These are phyloP conservation scores for Blastomyces emzantsi DNA, from an alignment of 2,329 filamentous ascomycete genomes.

Conservation along the genomic window DNA sequence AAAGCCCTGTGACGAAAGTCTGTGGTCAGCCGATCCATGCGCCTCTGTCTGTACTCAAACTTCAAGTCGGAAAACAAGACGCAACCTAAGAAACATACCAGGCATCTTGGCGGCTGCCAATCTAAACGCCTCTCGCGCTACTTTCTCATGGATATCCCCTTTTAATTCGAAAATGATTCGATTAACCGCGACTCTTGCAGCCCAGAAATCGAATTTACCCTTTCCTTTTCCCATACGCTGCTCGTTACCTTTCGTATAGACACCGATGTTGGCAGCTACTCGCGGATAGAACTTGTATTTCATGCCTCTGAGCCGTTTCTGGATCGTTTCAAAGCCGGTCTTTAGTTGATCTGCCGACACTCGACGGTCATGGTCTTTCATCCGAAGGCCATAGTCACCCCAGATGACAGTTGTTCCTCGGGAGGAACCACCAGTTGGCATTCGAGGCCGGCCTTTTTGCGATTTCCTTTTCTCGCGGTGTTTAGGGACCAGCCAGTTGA, in stretches of 20 bases:
- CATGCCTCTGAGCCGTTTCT: constrained; percentile 75
- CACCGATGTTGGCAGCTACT: constrained; percentile 84
- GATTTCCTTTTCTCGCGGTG: constrained; percentile 78
- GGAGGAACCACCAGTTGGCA: constrained; percentile 79
- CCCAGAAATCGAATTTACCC: constrained; percentile 95
- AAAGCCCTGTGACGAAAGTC: constrained; percentile 39
- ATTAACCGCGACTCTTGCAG: constrained; percentile 77
- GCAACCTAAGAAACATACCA: constrained; percentile 45
- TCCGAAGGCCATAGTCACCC: constrained; percentile 91
- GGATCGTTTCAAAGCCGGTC: constrained; percentile 89
- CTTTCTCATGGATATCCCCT: constrained; percentile 86
- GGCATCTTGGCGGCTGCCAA: constrained; percentile 92
- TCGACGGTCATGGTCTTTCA: constrained; percentile 86
- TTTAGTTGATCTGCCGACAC: constrained; percentile 81
- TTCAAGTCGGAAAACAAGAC: not conserved
- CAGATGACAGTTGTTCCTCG: constrained; percentile 93
- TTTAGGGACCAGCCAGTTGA: constrained; percentile 74
- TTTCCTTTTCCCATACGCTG: constrained; percentile 99
- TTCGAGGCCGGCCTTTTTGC: constrained; percentile 74
- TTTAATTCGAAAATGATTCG: constrained; percentile 89
- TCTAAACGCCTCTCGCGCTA: constrained; percentile 86
- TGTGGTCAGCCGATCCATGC: not conserved
- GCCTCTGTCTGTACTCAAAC: not conserved
- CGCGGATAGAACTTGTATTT: constrained; percentile 89
- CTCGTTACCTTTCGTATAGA: constrained; percentile 93